phyloP scores from a whole-genome alignment of 2,329 filamentous ascomycete genomes.

The Sporothrix phasma region DNA sequence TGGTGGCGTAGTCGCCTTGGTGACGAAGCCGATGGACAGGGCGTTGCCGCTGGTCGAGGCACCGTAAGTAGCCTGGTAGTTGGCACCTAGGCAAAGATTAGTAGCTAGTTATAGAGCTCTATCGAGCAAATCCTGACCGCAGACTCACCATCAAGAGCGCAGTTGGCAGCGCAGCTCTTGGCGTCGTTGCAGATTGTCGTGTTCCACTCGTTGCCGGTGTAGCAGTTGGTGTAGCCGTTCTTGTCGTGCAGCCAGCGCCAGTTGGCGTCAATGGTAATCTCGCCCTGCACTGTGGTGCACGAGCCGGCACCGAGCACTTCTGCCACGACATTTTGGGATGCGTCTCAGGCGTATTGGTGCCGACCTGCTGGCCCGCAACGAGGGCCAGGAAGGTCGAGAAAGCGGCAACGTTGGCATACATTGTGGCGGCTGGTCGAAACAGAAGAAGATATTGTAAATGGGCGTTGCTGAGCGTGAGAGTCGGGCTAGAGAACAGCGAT shows the following conservation, averaged over 20 bases:
- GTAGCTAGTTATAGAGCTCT: no score
- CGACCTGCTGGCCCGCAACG: constrained; percentile 38
- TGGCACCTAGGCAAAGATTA: constrained; percentile 26
- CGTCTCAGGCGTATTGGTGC: constrained; percentile 34
- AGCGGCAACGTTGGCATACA: constrained; percentile 24
- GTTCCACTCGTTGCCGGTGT: constrained; percentile 40
- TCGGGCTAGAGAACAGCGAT: background rate
- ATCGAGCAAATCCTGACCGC: background rate
- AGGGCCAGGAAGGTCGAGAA: constrained; percentile 34
- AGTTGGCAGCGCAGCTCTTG: constrained; percentile 43
- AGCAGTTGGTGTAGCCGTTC: constrained; percentile 39
- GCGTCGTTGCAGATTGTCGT: constrained; percentile 37
- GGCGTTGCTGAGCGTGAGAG: background rate
- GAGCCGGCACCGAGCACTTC: constrained; percentile 36
- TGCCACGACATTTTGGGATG: constrained; percentile 45
- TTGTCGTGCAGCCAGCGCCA: constrained; percentile 48
- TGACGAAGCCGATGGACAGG: constrained; percentile 40
- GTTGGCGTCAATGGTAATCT: constrained; percentile 45
- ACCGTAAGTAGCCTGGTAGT: constrained; percentile 43
- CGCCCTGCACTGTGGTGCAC: constrained; percentile 38
- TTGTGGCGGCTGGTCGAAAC: constrained; percentile 8
- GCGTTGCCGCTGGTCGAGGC: constrained; percentile 39
- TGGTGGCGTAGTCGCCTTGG: constrained; percentile 30
- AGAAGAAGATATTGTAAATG: background rate
- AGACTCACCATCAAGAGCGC: constrained; percentile 40